Conservation (phyloP, 1,284 basidiomycete genomes). For the Inonotus obliquus region DNA sequence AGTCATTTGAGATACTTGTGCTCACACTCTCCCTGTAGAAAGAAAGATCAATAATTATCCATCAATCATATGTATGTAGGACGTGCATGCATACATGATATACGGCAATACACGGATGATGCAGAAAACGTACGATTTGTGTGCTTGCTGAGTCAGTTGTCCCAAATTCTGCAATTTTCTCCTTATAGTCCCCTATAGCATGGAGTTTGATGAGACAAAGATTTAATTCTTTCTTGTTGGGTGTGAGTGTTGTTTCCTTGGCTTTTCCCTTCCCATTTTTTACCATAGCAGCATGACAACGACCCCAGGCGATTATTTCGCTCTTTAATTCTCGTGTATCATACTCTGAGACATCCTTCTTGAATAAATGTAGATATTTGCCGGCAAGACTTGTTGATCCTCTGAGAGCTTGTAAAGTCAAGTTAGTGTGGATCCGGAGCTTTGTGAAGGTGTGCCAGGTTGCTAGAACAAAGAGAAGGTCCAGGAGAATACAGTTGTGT, state of each 20-base stretch:
- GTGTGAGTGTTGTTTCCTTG: too few species aligned
- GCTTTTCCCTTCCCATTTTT: too few species aligned
- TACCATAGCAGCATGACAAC: too few species aligned
- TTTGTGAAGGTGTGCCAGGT: conserved; percentile 33
- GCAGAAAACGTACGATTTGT: neutral
- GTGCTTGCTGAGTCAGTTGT: conserved; percentile 3
- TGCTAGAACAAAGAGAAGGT: conserved; percentile 25
- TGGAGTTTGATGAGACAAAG: neutral
- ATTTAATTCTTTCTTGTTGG: neutral
- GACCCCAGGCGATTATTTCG: too few species aligned
- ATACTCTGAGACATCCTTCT: conserved; percentile 18
- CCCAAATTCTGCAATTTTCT: neutral
- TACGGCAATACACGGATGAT: neutral
- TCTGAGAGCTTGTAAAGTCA: conserved; percentile 18
- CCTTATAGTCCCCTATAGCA: neutral
- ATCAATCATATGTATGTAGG: too few species aligned
- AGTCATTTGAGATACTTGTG: conserved; percentile 13
- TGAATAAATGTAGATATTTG: conserved; percentile 22
- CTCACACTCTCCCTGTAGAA: conserved; percentile 17
- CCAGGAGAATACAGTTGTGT: conserved; percentile 23
- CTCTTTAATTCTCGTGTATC: conserved; percentile 21
- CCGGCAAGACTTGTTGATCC: conserved; percentile 24
- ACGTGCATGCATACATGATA: neutral
- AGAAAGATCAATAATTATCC: too few species aligned
- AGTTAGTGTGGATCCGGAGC: conserved; percentile 30